These are phyloP conservation scores for Coemansia sp. DNA, from an alignment of 192 early-diverging fungal genomes.

Conservation along the genomic window DNA sequence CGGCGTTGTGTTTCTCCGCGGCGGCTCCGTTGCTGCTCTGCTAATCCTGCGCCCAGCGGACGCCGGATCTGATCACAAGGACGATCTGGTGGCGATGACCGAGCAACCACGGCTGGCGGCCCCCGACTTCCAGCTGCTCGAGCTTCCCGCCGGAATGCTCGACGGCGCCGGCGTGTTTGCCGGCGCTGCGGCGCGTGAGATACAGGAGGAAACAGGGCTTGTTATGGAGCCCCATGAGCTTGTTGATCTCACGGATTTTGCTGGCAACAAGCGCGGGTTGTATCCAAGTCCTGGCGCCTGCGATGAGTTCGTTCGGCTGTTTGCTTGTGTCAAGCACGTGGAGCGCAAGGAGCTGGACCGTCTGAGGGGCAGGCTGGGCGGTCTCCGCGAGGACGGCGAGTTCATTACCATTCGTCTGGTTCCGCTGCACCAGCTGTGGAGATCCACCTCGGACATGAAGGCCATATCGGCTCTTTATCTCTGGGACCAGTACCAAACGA, in stretches of 20 bases:
- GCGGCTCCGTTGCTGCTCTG: conserved; percentile 72
- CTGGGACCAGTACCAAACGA: conserved; percentile 31
- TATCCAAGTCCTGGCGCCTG: conserved; percentile 81
- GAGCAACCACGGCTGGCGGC: conserved; percentile 76
- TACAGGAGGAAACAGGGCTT: conserved; percentile 83
- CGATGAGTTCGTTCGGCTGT: conserved; percentile 76
- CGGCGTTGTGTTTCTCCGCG: conserved; percentile 81
- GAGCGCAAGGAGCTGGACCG: conserved; percentile 53
- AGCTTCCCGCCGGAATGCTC: conserved; percentile 88
- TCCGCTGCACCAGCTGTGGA: conserved; percentile 65
- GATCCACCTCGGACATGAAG: conserved; percentile 70
- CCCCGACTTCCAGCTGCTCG: conserved; percentile 60
- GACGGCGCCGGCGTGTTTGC: conserved; percentile 71
- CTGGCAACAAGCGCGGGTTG: conserved; percentile 53
- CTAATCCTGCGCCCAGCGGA: conserved; percentile 57
- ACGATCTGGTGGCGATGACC: conserved; percentile 64
- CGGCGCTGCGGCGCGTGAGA: conserved; percentile 75
- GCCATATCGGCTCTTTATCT: conserved; percentile 66
- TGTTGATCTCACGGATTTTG: conserved; percentile 55
- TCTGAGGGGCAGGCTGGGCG: conserved; percentile 66
- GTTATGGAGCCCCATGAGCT: conserved; percentile 61
- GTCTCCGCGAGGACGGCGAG: conserved; percentile 76
- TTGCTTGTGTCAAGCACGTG: conserved; percentile 65
- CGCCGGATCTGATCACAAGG: conserved; percentile 17
- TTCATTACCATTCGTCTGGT: conserved; percentile 71